Percentiles rank a stretch among this genome's conserved stretches.
phyloP scores from a whole-genome alignment of 225 moss, liverwort and hornwort genomes.

The Thuidium tamariscinum region DNA sequence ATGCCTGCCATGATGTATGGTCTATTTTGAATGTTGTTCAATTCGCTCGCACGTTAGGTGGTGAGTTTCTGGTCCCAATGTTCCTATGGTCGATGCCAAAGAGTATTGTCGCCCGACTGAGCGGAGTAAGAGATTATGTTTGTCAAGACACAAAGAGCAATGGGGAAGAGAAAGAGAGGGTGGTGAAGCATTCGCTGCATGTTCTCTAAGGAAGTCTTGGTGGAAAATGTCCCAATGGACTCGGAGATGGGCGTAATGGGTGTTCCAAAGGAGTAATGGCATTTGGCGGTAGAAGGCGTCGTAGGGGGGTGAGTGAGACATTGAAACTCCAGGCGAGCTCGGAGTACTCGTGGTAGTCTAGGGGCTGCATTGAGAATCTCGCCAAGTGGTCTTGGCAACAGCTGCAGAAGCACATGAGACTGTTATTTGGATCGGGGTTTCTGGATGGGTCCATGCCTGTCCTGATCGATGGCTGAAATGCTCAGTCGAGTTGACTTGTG shows the following conservation, averaged over 20 bases:
- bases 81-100: not conserved
- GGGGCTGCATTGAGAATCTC: not conserved
- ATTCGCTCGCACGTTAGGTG: not conserved
- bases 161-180: not conserved
- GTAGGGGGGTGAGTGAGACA: no score
- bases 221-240: not conserved
- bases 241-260: not conserved
- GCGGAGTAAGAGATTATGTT: not conserved
- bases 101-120: not conserved
- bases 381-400: not conserved
- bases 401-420: not conserved
- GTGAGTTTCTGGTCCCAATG: not conserved
- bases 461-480: not conserved
- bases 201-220: not conserved
- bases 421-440: no score
- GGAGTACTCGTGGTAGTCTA: not conserved
- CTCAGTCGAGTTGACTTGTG: not conserved
- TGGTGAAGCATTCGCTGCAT: not conserved
- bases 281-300: not conserved
- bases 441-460: no score
- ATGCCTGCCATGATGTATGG: not conserved
- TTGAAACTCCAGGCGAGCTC: not conserved
- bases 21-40: not conserved
- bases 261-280: not conserved
- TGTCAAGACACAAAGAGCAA: not conserved